Conservation (phyloP, 164 flowering plant species). For the Kingdonia uniflora region DNA sequence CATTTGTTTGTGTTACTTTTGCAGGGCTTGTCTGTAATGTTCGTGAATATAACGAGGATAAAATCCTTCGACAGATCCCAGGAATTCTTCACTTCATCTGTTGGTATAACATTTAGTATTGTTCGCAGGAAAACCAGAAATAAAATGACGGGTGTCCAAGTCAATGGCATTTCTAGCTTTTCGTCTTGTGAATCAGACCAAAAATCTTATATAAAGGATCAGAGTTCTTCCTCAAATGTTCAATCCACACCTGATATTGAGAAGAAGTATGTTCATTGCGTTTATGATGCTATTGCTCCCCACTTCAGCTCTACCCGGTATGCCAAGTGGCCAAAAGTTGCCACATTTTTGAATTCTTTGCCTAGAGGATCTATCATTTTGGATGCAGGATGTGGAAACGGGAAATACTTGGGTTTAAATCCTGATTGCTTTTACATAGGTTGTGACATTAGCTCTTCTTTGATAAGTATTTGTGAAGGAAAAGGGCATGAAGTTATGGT, state of each 20-base stretch:
- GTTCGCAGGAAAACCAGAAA: conserved; percentile 10
- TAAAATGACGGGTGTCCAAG: conserved; percentile 28
- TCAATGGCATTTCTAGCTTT: conserved; percentile 15
- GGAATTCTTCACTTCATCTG: background rate
- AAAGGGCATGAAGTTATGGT: conserved; percentile 81
- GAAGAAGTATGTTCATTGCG: conserved; percentile 86
- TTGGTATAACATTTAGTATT: conserved; percentile 1
- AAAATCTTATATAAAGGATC: conserved; percentile 12
- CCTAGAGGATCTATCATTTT: conserved; percentile 55
- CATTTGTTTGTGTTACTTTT: conserved; percentile 5
- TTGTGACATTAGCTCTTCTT: conserved; percentile 82
- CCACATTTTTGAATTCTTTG: conserved; percentile 57
- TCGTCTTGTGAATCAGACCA: conserved; percentile 16
- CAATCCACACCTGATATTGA: conserved; percentile 81
- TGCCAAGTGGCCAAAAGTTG: conserved; percentile 96
- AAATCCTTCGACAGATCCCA: conserved; percentile 5
- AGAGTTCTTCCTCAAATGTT: conserved; percentile 23
- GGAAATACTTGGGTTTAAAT: conserved; percentile 81
- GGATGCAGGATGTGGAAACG: conserved; percentile 98
- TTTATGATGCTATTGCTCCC: conserved; percentile 96
- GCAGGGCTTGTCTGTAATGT: conserved; percentile 13
- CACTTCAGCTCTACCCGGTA: conserved; percentile 94
- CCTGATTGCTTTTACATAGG: conserved; percentile 68
- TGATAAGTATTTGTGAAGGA: conserved; percentile 64
- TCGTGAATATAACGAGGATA: conserved; percentile 12